Evolutionary conservation across 1,284 basidiomycete species (phyloP).

Genomic region (Heterobasidion occidentale): DNA sequence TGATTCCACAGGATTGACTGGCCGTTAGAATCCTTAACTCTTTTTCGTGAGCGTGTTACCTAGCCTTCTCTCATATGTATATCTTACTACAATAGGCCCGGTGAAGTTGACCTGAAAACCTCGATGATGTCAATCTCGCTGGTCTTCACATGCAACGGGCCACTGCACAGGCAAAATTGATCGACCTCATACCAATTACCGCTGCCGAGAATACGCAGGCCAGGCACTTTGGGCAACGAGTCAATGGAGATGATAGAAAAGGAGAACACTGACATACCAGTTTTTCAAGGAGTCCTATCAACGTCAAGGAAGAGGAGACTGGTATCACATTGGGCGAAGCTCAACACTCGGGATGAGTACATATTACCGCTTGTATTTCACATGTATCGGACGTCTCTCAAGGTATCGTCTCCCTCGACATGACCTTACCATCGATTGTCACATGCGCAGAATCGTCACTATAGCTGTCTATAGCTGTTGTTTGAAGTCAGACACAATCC

Average conservation of each 20-base stretch:
- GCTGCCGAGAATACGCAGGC: background rate
- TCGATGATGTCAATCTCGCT: conserved; percentile 82
- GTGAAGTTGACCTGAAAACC: conserved; percentile 64
- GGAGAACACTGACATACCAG: background rate
- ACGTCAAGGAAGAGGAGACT: background rate
- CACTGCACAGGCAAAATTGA: background rate
- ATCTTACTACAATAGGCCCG: conserved; percentile 32
- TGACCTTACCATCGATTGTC: conserved; percentile 44
- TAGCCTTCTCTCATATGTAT: background rate
- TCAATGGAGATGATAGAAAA: conserved; percentile 10
- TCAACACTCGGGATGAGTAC: conserved; percentile 42
- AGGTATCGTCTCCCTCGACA: conserved; percentile 67
- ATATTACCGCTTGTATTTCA: conserved; percentile 52
- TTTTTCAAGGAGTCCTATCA: background rate
- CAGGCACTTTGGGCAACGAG: background rate
- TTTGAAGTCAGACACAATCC: conserved; percentile 21
- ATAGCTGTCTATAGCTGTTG: conserved; percentile 40
- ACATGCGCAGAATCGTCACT: conserved; percentile 42
- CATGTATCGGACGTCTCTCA: conserved; percentile 35
- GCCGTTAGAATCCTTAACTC: conserved; percentile 31
- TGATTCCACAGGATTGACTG: conserved; percentile 50
- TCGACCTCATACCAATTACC: background rate
- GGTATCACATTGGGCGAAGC: conserved; percentile 11
- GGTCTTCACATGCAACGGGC: conserved; percentile 25
- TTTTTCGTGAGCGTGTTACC: conserved; percentile 54